Base-by-base conservation (phyloP, 2,329 filamentous ascomycete species). In the Nigrospora sphaerica region DNA sequence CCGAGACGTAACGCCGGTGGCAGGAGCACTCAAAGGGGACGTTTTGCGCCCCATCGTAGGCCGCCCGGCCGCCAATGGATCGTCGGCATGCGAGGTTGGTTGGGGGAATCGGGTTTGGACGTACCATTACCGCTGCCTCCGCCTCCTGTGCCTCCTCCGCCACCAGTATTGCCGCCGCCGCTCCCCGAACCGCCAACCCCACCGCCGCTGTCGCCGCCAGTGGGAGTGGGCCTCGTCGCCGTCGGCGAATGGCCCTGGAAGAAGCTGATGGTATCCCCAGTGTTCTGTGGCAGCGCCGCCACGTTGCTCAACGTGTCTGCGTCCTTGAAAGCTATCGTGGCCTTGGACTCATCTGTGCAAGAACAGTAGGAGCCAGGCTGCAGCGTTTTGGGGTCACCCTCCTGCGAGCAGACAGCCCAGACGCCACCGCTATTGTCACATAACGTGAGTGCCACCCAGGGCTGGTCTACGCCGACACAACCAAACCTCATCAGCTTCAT, bases 281-380 rank as follows among this genome's bases (percentile, higher is more conserved):
- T 50, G 23, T 16, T 45, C 28, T 43, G 18, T 10, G 57, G 57
- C 17, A 59, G 47, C 17, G 50, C 51, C 2, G 45, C 54, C 18
- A 54, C 38, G 3, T 43, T 50, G 12, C 43, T 7, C 17, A 59
- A 49, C 17, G 16, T 31, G 16, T 19, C 19, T 16, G 49, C n/a
- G 46, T 52, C 50, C n/a, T 35, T 54, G 45, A 59, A 55, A 4
- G 55, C 54, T 2, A 53, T 41, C 3, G 55, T 56, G n/a, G 52
- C 49, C n/a, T 47, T 42, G 9, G 53, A 47, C 2, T 47, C 23
- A 14, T 51, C 49, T 16, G 52, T 56, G 34, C 56, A 60, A 12
- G 37, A 48, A 47, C 57, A 60, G 13, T 28, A 45, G 1, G 56
- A 44, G 14, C 56, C 56, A 6, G 45, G 45, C 16, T 45, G 50